Evolutionary conservation across 2,329 filamentous ascomycete species (phyloP).

Genomic region (Pseudocercospora cruenta): DNA sequence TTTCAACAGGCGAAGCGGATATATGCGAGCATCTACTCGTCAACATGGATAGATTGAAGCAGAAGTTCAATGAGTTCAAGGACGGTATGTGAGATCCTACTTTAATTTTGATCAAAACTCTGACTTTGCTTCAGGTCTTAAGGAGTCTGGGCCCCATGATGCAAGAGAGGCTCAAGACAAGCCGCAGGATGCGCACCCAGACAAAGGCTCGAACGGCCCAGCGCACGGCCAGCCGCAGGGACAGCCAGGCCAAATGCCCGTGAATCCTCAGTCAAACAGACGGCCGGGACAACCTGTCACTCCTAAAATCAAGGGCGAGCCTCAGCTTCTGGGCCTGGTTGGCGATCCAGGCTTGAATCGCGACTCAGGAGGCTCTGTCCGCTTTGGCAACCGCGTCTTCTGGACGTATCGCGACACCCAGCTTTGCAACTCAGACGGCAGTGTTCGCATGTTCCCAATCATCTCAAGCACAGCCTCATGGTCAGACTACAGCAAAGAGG

Average conservation of each 20-base stretch:
- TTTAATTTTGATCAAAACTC: background rate
- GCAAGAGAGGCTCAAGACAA: slow-evolving; percentile 6
- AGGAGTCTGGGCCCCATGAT: slow-evolving; percentile 9
- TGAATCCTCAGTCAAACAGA: slow-evolving; percentile 8
- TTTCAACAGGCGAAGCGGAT: too few species aligned
- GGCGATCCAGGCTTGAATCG: slow-evolving; percentile 23
- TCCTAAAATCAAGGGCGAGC: slow-evolving; percentile 21
- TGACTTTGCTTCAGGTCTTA: slow-evolving; percentile 3
- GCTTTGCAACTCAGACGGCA: slow-evolving; percentile 19
- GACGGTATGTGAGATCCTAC: background rate
- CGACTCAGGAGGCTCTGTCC: slow-evolving; percentile 24
- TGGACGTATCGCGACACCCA: slow-evolving; percentile 28
- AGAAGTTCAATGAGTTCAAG: slow-evolving; percentile 6
- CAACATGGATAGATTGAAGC: slow-evolving; percentile 6
- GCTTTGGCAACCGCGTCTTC: slow-evolving; percentile 22
- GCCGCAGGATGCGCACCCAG: slow-evolving; percentile 8
- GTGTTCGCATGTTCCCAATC: slow-evolving; percentile 23
- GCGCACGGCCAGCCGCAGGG: background rate
- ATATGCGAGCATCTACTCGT: too few species aligned
- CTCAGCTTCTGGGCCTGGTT: slow-evolving; percentile 20
- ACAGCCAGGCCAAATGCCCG: background rate
- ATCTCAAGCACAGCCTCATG: slow-evolving; percentile 27
- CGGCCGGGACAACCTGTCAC: slow-evolving; percentile 12
- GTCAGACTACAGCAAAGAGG: slow-evolving; percentile 21
- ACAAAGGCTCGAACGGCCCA: background rate